phyloP scores from a whole-genome alignment of 495 filamentous ascomycete genomes.

The Daldinia loculata region DNA sequence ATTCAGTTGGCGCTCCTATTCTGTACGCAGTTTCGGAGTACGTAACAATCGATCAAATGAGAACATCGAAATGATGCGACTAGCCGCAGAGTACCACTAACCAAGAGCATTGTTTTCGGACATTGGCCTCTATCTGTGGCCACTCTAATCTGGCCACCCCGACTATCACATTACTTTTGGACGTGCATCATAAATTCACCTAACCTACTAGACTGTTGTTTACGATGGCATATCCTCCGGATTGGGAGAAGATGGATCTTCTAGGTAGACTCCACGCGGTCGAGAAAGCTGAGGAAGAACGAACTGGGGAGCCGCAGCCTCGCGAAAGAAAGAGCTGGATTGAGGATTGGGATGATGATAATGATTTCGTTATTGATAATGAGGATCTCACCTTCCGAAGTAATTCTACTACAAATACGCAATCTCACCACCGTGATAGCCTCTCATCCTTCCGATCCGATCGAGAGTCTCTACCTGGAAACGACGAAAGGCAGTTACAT shows the following conservation, averaged over 20 bases:
- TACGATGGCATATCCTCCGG: neutral
- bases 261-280: neutral
- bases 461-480: constrained; percentile 73
- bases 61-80: constrained; percentile 31
- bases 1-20: neutral
- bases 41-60: constrained; percentile 17
- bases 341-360: constrained; percentile 90
- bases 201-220: neutral
- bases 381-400: constrained; percentile 74
- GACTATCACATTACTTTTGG: neutral
- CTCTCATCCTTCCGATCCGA: constrained; percentile 82
- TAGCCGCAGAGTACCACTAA: constrained; percentile 18
- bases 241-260: constrained; percentile 10
- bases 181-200: neutral
- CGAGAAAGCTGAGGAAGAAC: neutral
- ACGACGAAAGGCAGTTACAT: constrained; percentile 87
- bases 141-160: neutral
- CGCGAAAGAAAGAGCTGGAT: constrained; percentile 47
- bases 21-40: constrained; percentile 18
- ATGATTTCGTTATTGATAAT: constrained; percentile 72
- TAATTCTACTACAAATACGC: constrained; percentile 64
- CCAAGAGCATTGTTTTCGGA: constrained; percentile 37
- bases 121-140: constrained; percentile 24
- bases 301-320: constrained; percentile 60
- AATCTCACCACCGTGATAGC: constrained; percentile 72